phyloP scores from a whole-genome alignment of 2,329 filamentous ascomycete genomes.

The Penicillium sp. region DNA sequence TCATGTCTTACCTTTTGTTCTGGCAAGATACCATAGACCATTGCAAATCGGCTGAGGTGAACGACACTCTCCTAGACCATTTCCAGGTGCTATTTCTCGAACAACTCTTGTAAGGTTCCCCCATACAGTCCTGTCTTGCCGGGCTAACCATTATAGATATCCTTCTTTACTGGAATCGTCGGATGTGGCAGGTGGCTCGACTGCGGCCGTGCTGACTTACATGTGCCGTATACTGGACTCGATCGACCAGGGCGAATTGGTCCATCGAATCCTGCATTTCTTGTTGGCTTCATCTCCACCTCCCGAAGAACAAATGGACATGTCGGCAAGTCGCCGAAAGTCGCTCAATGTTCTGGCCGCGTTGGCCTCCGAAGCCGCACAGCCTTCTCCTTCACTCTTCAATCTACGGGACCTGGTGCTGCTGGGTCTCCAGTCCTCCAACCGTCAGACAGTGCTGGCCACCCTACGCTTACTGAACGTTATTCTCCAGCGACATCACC shows the following conservation, averaged over 20 bases:
- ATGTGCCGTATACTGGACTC: constrained; percentile 84
- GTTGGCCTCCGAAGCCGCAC: constrained; percentile 68
- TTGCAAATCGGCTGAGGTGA: constrained; percentile 85
- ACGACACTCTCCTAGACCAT: constrained; percentile 87
- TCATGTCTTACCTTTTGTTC: constrained; percentile 89
- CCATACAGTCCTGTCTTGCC: neutral
- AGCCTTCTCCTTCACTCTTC: constrained; percentile 78
- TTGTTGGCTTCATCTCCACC: constrained; percentile 67
- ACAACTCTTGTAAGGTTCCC: constrained; percentile 67
- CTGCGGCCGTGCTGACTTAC: constrained; percentile 91
- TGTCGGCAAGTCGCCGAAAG: constrained; percentile 66
- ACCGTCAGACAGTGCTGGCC: constrained; percentile 82
- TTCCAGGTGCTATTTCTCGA: constrained; percentile 96
- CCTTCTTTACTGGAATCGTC: constrained; percentile 94
- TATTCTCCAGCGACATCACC: constrained; percentile 80
- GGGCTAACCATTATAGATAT: constrained; percentile 55
- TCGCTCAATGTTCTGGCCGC: constrained; percentile 82
- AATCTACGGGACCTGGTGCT: constrained; percentile 88
- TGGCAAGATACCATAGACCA: constrained; percentile 98
- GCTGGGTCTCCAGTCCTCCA: constrained; percentile 75
- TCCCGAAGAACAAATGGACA: constrained; percentile 56
- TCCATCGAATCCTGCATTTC: constrained; percentile 89
- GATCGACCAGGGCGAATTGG: constrained; percentile 87
- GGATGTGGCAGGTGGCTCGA: constrained; percentile 93
- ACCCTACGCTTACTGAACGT: constrained; percentile 82